Evolutionary conservation across 1,139 yeast species (phyloP).

Genomic region (Kodamaea sp.): DNA sequence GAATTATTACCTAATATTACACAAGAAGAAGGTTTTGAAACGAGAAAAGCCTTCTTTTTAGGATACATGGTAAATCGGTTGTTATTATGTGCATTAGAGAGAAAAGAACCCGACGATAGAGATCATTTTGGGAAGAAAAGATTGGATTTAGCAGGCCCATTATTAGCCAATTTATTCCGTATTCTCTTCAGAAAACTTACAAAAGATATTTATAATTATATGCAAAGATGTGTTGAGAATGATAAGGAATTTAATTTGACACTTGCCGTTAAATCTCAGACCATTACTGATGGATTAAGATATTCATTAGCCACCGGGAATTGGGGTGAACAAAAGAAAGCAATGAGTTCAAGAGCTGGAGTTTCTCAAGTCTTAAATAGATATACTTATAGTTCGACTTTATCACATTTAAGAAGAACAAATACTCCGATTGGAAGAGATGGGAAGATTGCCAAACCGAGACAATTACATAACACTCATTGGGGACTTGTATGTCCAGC

Average conservation of each 20-base stretch:
- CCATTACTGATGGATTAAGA: constrained; percentile 94
- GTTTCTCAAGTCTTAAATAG: constrained; percentile 98
- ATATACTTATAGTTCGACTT: constrained; percentile 94
- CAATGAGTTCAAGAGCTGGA: constrained; percentile 98
- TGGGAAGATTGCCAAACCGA: constrained; percentile 96
- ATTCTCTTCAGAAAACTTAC: constrained; percentile 90
- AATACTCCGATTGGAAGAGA: constrained; percentile 99
- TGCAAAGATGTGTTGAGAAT: constrained; percentile 98
- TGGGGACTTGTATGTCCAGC: constrained; percentile 99
- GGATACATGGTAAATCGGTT: constrained; percentile 98
- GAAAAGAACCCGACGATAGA: constrained; percentile 98
- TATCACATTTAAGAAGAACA: constrained; percentile 97
- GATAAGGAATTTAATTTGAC: constrained; percentile 95
- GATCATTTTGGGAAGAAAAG: constrained; percentile 99
- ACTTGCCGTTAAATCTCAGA: constrained; percentile 93
- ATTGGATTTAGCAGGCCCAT: constrained; percentile 96
- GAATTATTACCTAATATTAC: constrained; percentile 96
- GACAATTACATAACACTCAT: constrained; percentile 98
- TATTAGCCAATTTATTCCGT: constrained; percentile 91
- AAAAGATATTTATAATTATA: constrained; percentile 91
- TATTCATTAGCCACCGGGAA: constrained; percentile 98
- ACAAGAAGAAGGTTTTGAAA: constrained; percentile 94
- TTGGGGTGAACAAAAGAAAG: constrained; percentile 99
- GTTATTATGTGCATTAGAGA: constrained; percentile 89
- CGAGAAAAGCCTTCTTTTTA: constrained; percentile 92